Conservation (phyloP, 345 rosid species). For the Lepidium sativum region DNA sequence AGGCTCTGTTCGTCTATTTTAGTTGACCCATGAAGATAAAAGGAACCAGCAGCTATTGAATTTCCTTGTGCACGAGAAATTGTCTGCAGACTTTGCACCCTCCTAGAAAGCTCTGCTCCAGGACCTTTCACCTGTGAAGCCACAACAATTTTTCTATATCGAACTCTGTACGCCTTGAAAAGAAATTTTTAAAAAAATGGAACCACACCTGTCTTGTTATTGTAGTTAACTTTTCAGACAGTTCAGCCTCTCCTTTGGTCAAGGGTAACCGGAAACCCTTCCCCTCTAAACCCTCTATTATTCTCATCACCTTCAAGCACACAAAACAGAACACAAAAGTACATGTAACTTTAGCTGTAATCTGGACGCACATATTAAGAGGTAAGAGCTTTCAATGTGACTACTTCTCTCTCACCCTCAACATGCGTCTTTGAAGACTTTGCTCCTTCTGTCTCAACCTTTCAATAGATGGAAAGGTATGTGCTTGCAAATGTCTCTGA, state of each 20-base stretch:
- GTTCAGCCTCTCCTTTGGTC: conserved; percentile 78
- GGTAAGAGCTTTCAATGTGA: background rate
- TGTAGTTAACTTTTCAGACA: conserved; percentile 73
- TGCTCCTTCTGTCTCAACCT: conserved; percentile 92
- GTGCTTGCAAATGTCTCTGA: conserved; percentile 97
- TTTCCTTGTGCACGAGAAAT: conserved; percentile 71
- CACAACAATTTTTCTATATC: background rate
- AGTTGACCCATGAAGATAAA: conserved; percentile 85
- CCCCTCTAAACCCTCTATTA: conserved; percentile 82
- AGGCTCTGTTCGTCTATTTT: conserved; percentile 94
- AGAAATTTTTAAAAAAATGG: background rate
- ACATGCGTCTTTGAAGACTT: conserved; percentile 85
- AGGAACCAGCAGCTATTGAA: conserved; percentile 47
- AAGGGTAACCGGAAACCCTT: conserved; percentile 83
- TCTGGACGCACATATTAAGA: background rate
- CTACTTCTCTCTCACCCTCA: conserved; percentile 48
- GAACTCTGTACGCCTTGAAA: background rate
- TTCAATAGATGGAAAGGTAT: conserved; percentile 79
- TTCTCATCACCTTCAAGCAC: conserved; percentile 67
- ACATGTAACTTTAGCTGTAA: background rate
- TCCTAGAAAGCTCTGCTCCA: conserved; percentile 91
- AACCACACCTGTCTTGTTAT: conserved; percentile 67
- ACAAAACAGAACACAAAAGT: background rate
- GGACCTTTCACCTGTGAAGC: conserved; percentile 81
- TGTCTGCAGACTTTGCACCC: conserved; percentile 76